Evolutionary conservation across 805 yeast genomes (phyloP).

Genomic region (Sugiyamaella lignohabitans): DNA sequence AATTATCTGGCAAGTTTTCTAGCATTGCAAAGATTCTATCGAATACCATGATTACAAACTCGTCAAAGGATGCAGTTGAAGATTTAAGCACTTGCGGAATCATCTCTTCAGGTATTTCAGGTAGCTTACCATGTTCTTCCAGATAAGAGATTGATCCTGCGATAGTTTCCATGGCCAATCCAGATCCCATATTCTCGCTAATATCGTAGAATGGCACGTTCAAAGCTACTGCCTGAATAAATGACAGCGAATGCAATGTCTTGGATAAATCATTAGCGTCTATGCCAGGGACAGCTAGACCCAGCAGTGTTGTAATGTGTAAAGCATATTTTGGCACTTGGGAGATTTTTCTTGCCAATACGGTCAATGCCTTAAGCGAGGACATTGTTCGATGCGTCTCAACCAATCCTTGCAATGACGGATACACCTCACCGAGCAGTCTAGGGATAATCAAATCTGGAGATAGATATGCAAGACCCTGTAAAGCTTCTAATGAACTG

Average conservation of each 20-base stretch:
- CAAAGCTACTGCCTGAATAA: conserved; percentile 62
- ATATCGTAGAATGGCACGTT: conserved; percentile 68
- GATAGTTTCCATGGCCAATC: conserved; percentile 49
- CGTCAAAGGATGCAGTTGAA: conserved; percentile 64
- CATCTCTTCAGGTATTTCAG: conserved; percentile 35
- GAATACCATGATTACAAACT: conserved; percentile 49
- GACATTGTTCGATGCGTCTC: conserved; percentile 70
- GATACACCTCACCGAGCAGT: conserved; percentile 54
- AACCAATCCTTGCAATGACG: conserved; percentile 36
- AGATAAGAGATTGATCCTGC: conserved; percentile 55
- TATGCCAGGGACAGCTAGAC: conserved; percentile 68
- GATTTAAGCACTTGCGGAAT: conserved; percentile 59
- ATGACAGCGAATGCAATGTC: conserved; percentile 59
- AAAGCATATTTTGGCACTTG: conserved; percentile 57
- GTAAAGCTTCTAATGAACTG: conserved; percentile 52
- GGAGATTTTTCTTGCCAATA: conserved; percentile 61
- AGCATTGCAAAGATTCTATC: conserved; percentile 56
- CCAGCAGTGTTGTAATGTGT: conserved; percentile 69
- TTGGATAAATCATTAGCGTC: conserved; percentile 81
- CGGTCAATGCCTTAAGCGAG: conserved; percentile 61
- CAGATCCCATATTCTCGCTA: conserved; percentile 32
- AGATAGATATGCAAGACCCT: conserved; percentile 55
- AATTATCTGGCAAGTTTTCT: conserved; percentile 61
- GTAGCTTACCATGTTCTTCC: conserved; percentile 27
- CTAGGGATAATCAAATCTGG: conserved; percentile 40